Conservation (phyloP, 2,329 filamentous ascomycete genomes). For the Sporothrix curviconia region DNA sequence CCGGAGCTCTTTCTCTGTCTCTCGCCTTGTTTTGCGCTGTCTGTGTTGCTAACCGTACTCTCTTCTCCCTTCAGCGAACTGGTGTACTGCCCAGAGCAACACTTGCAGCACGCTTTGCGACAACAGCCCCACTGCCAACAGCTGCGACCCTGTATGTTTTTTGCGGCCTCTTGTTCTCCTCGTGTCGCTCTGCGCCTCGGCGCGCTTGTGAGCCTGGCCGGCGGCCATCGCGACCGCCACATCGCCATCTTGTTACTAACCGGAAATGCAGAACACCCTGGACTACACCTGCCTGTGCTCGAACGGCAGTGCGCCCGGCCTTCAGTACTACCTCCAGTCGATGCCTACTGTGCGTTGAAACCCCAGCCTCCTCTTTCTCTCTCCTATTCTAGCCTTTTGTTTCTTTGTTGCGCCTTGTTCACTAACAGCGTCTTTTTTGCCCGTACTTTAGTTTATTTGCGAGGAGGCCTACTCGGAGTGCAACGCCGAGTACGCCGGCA, state of each 20-base stretch:
- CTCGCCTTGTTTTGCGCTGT: slow-evolving; percentile 10
- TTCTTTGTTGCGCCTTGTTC: neutral
- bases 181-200: no score
- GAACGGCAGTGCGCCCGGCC: slow-evolving; percentile 43
- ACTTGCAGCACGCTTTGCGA: slow-evolving; percentile 45
- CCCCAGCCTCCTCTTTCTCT: no score
- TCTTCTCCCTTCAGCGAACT: slow-evolving; percentile 32
- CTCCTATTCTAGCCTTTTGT: neutral
- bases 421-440: neutral
- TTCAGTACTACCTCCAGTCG: slow-evolving; percentile 48
- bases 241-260: no score
- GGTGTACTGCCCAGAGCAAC: slow-evolving; percentile 47
- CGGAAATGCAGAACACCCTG: slow-evolving; percentile 35
- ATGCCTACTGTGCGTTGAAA: slow-evolving; percentile 39
- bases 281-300: slow-evolving; percentile 44
- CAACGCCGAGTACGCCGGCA: slow-evolving; percentile 36
- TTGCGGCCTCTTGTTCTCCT: no score
- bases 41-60: slow-evolving; percentile 17
- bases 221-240: no score
- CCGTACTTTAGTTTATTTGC: slow-evolving; percentile 42
- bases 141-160: slow-evolving; percentile 40
- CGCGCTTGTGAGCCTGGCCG: no score
- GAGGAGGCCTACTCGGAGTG: slow-evolving; percentile 42
- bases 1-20: neutral
- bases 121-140: slow-evolving; percentile 32